Base-by-base conservation (phyloP, 2,329 filamentous ascomycete genomes). In the Cordyceps militaris region DNA sequence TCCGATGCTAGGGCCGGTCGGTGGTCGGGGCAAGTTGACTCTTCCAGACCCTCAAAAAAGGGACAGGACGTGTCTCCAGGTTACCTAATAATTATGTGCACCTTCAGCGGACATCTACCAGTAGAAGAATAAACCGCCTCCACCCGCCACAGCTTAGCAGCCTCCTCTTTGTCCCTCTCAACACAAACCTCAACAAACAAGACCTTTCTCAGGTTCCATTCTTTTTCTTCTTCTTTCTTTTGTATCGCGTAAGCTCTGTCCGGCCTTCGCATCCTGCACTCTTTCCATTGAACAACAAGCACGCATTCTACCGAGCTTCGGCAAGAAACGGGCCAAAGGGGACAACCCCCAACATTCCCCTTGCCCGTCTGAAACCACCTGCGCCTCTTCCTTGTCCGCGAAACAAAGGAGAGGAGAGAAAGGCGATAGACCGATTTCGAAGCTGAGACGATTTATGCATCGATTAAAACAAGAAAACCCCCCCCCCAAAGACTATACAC, bases 11-110 rank as follows among this genome's bases (percentile, higher is more conserved):
- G 38, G 16, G 2, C 30, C 28, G 23, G 28, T 19, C 30, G 6
- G 30, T n/a, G 30, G 30, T 32, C 30, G 30, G n/a, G n/a, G n/a
- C n/a, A n/a, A n/a, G n/a, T n/a, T n/a, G n/a, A n/a, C n/a, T n/a
- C n/a, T n/a, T n/a, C n/a, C n/a, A 36, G n/a, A 38, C 38, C 50
- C 36, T 14, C 26, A 48, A 40, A 43, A 43, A 53, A 11, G 13
- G 9, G 50, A 10, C 10, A 3, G 21, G 10, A 24, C 4, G 21
- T 28, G 10, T n/a, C 38, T 19, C 32, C 30, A n/a, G n/a, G 32
- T 56, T 56, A 56, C 52, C 52, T 56, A 56, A 56, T 56, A 40
- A 47, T 48, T 56, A 48, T 48, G 26, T 16, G 49, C 36, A 3
- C 19, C 52, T 34, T 4, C n/a, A 36, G 40, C 30, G 23, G 26